These are phyloP conservation scores for Corynascus novoguineensis DNA, from an alignment of 495 filamentous ascomycete genomes.

Conservation along the genomic window DNA sequence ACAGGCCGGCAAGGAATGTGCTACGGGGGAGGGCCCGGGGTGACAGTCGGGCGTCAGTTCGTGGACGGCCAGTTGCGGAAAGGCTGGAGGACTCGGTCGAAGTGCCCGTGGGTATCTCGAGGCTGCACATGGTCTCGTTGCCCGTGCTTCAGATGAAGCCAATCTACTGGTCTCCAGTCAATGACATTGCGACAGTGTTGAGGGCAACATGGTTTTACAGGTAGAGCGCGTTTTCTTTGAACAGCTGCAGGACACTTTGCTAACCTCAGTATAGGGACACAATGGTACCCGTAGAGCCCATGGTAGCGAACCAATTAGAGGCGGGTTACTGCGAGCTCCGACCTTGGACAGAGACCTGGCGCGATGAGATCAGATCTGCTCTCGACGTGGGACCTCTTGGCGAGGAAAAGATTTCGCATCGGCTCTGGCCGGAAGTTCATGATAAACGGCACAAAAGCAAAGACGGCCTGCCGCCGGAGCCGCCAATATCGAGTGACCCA, in stretches of 20 bases:
- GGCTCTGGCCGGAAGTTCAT: conserved; percentile 63
- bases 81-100: conserved; percentile 33
- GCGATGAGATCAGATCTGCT: conserved; percentile 84
- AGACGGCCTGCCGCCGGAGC: conserved; percentile 33
- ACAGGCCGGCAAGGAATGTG: conserved; percentile 8
- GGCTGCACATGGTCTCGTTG: conserved; percentile 58
- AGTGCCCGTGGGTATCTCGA: conserved; percentile 70
- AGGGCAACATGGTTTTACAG: conserved; percentile 93
- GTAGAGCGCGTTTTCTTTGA: conserved; percentile 2
- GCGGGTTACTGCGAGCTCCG: conserved; percentile 78
- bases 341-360: conserved; percentile 90
- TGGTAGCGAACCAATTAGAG: conserved; percentile 89
- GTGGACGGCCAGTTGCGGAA: not conserved
- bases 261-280: conserved; percentile 54
- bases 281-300: conserved; percentile 80
- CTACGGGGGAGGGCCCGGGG: conserved; percentile 12
- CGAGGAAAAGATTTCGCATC: conserved; percentile 82
- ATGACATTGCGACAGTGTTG: conserved; percentile 76
- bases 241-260: not conserved
- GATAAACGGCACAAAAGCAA: conserved; percentile 36
- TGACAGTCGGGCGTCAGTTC: conserved; percentile 13
- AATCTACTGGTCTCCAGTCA: conserved; percentile 96
- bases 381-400: conserved; percentile 84
- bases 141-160: conserved; percentile 75
- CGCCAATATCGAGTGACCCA: conserved; percentile 48